These are phyloP conservation scores for Solanum chmielewskii DNA, from an alignment of 257 asterid species.

Conservation along the genomic window DNA sequence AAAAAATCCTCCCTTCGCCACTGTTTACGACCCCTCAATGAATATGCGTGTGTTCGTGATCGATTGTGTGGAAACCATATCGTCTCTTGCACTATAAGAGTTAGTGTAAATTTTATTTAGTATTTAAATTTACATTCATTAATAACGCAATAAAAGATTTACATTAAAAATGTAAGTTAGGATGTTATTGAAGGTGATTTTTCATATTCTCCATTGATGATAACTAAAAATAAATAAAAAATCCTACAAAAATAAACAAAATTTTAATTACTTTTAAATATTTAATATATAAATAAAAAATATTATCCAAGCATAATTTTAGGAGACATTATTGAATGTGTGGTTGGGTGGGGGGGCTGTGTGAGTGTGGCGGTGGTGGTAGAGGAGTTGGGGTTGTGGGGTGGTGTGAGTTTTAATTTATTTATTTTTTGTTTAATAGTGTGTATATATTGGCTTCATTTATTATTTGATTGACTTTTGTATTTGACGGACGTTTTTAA, in stretches of 20 bases:
- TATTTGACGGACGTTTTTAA: neutral
- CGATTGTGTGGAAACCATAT: neutral
- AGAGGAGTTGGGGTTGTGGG: neutral
- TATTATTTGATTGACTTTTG: neutral
- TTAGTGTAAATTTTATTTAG: neutral
- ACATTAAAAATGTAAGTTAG: neutral
- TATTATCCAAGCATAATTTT: neutral
- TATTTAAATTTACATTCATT: neutral
- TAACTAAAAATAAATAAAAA: neutral
- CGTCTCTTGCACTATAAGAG: neutral
- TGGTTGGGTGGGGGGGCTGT: neutral
- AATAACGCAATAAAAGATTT: neutral
- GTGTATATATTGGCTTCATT: neutral
- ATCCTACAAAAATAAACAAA: neutral
- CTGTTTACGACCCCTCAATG: neutral
- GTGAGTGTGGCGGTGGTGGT: neutral
- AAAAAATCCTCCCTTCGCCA: neutral
- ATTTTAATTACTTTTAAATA: neutral
- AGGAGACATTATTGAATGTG: neutral
- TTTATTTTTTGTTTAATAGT: neutral
- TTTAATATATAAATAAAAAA: neutral
- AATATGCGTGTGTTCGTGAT: neutral
- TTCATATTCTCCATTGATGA: neutral
- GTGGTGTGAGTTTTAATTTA: neutral
- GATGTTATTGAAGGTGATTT: neutral